phyloP scores from a whole-genome alignment of 2,329 filamentous ascomycete species.

The Aspergillus sp. region DNA sequence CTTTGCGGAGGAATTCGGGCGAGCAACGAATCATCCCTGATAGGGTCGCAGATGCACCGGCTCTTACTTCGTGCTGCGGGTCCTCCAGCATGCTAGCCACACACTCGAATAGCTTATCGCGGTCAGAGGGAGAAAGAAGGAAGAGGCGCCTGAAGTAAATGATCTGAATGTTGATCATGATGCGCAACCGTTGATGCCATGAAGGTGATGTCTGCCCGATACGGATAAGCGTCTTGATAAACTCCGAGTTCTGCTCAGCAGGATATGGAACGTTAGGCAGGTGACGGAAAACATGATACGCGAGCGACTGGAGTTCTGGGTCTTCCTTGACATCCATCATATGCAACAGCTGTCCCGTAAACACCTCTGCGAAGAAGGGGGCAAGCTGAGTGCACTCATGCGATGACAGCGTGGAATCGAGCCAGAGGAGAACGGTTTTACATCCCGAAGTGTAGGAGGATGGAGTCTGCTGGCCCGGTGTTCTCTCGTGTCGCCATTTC shows the following conservation, averaged over 20 bases:
- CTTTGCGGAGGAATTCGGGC: slow-evolving; percentile 72
- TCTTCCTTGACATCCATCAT: slow-evolving; percentile 99
- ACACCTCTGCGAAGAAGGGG: slow-evolving; percentile 83
- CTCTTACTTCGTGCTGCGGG: slow-evolving; percentile 86
- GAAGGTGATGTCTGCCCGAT: slow-evolving; percentile 81
- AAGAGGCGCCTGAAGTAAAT: slow-evolving; percentile 97
- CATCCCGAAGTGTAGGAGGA: slow-evolving; percentile 93
- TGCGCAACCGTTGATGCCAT: slow-evolving; percentile 93
- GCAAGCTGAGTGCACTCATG: slow-evolving; percentile 91
- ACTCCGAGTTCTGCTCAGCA: slow-evolving; percentile 76
- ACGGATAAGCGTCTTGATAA: slow-evolving; percentile 81
- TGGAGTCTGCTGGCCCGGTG: slow-evolving; percentile 85
- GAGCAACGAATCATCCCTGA: slow-evolving; percentile 99
- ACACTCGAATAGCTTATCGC: slow-evolving; percentile 79
- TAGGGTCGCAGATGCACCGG: slow-evolving; percentile 86
- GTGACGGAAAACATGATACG: slow-evolving; percentile 96
- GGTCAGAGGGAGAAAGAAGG: slow-evolving; percentile 71
- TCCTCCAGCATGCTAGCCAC: slow-evolving; percentile 96
- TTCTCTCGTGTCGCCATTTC: slow-evolving; percentile 80
- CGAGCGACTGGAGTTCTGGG: slow-evolving; percentile 87
- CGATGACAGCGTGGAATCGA: slow-evolving; percentile 85
- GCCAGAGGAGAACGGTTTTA: slow-evolving; percentile 93
- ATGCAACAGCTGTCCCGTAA: slow-evolving; percentile 90
- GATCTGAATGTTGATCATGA: slow-evolving; percentile 97
- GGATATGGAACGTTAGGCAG: slow-evolving; percentile 93